Base-by-base conservation (phyloP, 2,329 filamentous ascomycete genomes). In the Ophiostoma sp. region DNA sequence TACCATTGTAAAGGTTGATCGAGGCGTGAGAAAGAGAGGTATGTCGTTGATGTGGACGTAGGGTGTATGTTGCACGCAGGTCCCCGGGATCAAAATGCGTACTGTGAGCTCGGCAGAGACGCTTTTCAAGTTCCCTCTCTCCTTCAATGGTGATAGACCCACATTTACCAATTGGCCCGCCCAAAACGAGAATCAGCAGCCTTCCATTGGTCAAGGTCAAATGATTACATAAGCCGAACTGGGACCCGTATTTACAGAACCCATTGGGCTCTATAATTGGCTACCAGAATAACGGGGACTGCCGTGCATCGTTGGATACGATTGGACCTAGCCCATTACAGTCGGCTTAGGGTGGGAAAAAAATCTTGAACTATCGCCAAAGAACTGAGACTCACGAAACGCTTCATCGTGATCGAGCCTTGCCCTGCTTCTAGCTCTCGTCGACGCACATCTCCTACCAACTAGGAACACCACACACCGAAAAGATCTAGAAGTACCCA, bases 1-100 rank as follows among this genome's bases (percentile, higher is more conserved):
- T 79, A 88, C 87, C 87, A 89, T 89, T 77, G 71, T 74, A 67
- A 68, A 70, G 70, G 69, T 76, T 74, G 73, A 72, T 41, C 70
- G 23, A 67, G 68, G 57, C 23, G 44, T 67, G 39, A 48, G 44
- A 44, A 23, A 35, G 39, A 20, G 20, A 31, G 68, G 52, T 44
- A 5, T n/a, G 44, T n/a, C 13, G 67, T 57, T 70, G 62, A 4
- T n/a, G 69, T 68, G 39, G 35, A 33, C 35, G 36, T 52, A 23
- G 62, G 60, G 17, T 23, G 35, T 48, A 41, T 54, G n/a, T 54
- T 67, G 31, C 39, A 48, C 57, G 57, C 54, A 36, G 31, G 35
- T 39, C 62, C 35, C 62, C 33, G n/a, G 35, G 62, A 65, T 57
- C n/a, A 39, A 23, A 20, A 39, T 65, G 62, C 35, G 41, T 31